Percentiles rank a stretch among this genome's conserved stretches.
These are phyloP conservation scores for Jaltomata sinuosa DNA, from an alignment of 257 asterid species.

Conservation along the genomic window DNA sequence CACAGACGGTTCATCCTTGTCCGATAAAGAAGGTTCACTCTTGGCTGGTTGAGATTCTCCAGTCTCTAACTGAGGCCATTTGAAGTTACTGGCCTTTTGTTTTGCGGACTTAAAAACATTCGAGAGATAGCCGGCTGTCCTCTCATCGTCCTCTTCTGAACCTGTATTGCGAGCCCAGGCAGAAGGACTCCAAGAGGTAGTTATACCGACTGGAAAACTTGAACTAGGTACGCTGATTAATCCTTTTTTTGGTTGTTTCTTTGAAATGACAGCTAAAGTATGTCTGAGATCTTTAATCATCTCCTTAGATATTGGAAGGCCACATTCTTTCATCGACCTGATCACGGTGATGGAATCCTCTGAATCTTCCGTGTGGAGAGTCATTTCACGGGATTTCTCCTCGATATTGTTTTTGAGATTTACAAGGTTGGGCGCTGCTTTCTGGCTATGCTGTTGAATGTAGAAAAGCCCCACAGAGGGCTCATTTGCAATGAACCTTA, in stretches of 20 bases:
- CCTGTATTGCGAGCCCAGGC: conserved; percentile 46
- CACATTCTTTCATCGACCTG: conserved; percentile 80
- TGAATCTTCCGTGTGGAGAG: conserved; percentile 67
- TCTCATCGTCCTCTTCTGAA: conserved; percentile 24
- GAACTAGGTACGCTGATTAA: conserved; percentile 32
- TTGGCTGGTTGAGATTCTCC: conserved; percentile 17
- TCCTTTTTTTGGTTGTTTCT: conserved; percentile 60
- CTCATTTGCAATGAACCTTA: conserved; percentile 80
- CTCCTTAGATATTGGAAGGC: conserved; percentile 60
- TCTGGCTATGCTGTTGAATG: conserved; percentile 74
- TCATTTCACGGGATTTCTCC: conserved; percentile 51
- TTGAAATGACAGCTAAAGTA: conserved; percentile 54
- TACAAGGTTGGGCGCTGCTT: conserved; percentile 66
- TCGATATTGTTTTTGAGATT: conserved; percentile 51
- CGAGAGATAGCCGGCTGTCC: conserved; percentile 49
- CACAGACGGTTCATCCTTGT: conserved; percentile 18
- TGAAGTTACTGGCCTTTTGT: conserved; percentile 50
- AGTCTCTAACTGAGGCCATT: conserved; percentile 36
- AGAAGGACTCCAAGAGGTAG: conserved; percentile 68
- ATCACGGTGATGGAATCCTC: conserved; percentile 72
- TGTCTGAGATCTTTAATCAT: conserved; percentile 67
- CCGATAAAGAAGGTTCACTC: conserved; percentile 12
- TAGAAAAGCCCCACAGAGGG: conserved; percentile 96
- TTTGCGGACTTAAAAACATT: conserved; percentile 49
- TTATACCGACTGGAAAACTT: conserved; percentile 42